Conservation (phyloP, 345 rosid genomes). For the Hibiscus mutabilis region DNA sequence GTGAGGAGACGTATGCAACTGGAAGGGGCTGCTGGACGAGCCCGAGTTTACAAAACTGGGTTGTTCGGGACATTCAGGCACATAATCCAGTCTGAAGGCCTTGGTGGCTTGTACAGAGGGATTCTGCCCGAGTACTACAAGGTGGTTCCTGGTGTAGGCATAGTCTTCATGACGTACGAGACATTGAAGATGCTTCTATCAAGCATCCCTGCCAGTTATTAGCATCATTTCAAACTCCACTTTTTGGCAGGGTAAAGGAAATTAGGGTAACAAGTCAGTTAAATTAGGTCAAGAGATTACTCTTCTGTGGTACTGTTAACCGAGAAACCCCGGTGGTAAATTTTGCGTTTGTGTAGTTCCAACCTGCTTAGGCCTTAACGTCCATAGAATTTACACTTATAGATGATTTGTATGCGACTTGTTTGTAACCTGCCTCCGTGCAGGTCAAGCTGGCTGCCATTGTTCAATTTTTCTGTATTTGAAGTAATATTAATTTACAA, state of each 20-base stretch:
- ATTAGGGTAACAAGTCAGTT: neutral
- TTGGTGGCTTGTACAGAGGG: constrained; percentile 85
- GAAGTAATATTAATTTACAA: neutral
- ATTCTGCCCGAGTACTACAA: constrained; percentile 91
- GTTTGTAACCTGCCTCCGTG: neutral
- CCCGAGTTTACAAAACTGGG: constrained; percentile 67
- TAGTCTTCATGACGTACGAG: constrained; percentile 83
- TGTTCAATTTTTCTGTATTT: neutral
- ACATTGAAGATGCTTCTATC: constrained; percentile 52
- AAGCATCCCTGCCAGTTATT: constrained; percentile 26
- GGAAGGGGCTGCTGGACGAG: constrained; percentile 93
- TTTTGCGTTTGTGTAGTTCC: neutral
- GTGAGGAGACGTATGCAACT: constrained; percentile 93
- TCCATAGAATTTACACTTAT: neutral
- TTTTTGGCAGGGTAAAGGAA: neutral
- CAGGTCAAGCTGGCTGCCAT: neutral
- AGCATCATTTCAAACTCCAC: neutral
- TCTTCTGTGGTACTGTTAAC: neutral
- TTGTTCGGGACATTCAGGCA: constrained; percentile 64
- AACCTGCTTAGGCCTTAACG: constrained; percentile 1
- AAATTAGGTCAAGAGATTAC: constrained; percentile 19
- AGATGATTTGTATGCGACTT: constrained; percentile 14
- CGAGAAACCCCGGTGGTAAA: neutral
- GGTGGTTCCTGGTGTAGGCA: constrained; percentile 95
- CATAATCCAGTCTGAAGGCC: constrained; percentile 70